These are phyloP conservation scores for Candida ponderosae DNA, from an alignment of 805 yeast species.

Conservation along the genomic window DNA sequence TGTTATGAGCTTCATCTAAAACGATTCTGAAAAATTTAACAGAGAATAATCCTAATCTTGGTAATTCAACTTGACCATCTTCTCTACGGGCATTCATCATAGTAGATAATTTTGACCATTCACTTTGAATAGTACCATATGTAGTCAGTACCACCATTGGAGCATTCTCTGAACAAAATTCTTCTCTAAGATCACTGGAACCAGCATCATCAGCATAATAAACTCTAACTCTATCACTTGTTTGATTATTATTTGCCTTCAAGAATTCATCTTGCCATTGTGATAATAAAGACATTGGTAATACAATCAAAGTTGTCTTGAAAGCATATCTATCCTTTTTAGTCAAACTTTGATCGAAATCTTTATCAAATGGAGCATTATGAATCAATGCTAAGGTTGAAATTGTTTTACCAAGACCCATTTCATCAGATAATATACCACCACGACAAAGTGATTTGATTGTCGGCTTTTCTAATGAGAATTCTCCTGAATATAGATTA, in stretches of 20 bases:
- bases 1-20: constrained; percentile 87
- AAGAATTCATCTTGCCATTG: constrained; percentile 87
- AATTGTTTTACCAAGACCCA: constrained; percentile 94
- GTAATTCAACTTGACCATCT: constrained; percentile 11
- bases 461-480: constrained; percentile 60
- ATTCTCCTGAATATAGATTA: constrained; percentile 73
- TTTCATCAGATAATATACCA: constrained; percentile 91
- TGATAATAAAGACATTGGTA: constrained; percentile 84
- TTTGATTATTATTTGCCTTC: constrained; percentile 40
- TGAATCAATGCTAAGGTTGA: constrained; percentile 70
- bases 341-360: constrained; percentile 1
- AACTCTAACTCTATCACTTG: constrained; percentile 38
- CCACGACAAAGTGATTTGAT: constrained; percentile 58
- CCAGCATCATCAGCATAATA: constrained; percentile 69
- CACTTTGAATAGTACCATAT: constrained; percentile 79
- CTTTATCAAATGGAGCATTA: constrained; percentile 48
- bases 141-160: constrained; percentile 77
- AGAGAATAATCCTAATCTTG: constrained; percentile 52
- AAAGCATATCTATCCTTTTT: constrained; percentile 43
- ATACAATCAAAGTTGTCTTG: constrained; percentile 68
- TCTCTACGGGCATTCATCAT: constrained; percentile 4
- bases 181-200: constrained; percentile 32
- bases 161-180: constrained; percentile 37
- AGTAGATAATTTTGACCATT: constrained; percentile 45
- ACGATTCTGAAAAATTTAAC: constrained; percentile 70